Evolutionary conservation across 306 rosid species (phyloP), one percentile per base, ranked within the genome.

Genomic region (Acacia confusa): DNA sequence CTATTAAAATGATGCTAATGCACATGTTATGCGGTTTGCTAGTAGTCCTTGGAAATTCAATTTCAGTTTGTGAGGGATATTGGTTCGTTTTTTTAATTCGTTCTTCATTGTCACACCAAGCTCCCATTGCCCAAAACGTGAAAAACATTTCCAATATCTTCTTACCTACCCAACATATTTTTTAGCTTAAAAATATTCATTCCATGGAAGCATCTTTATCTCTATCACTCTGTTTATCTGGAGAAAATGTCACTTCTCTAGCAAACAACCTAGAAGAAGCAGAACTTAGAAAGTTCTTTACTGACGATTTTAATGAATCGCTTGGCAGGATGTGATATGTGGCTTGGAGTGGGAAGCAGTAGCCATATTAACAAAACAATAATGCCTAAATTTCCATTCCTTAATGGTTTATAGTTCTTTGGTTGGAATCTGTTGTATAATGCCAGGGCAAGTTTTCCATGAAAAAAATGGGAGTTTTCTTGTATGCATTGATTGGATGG

Each of bases 321-420:
- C 71, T 80, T 50, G 66, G 82, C 94, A 95, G 98, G 97, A 95
- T 76, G 92, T 95, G 77, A 90, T 93, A 73, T 93, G 95, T 78
- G 83, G 94, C 80, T 83, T 95, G 87, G 99, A 93, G 81, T 93
- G 99, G 99, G 99, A 95, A 86, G 89, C 99, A 38, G 85, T 95
- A 24, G 94, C 93, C 76, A 88, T 94, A 81, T 77, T 92, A 82
- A 86, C 92, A 55, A 88, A 97, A 81, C 75, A 87, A 61, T 89
- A 77, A 85, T 71, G 77, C 81, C 75, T 28, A 76, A 38, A 65
- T 45, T 34, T 11, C 43, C 25, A 82, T 72, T 28, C 72, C 44
- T 58, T 61, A 44, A 74, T 47, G 52, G 75, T 80, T 81, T 47
- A 43, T 64, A 61, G 55, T 72, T 79, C 45, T 36, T 34, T 22